Evolutionary conservation across 169 alveolate genomes (phyloP), one percentile per base, ranked within the genome.

Genomic region (Cryptosporidium parvum): DNA sequence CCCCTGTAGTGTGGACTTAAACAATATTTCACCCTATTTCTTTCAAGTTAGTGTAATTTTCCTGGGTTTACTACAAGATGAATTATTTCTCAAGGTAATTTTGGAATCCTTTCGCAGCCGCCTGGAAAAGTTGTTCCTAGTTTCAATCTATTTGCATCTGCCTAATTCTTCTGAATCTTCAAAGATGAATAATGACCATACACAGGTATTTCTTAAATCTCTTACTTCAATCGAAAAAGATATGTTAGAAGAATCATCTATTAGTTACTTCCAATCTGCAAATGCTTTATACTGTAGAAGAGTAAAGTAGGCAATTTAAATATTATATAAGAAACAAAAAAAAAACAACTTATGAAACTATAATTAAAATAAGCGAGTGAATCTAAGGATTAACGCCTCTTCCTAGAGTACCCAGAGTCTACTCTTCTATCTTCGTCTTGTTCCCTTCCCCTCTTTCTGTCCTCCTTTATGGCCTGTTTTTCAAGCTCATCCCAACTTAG

Each of bases 401-500:
- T 71, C 52, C 85, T 44, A 29, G 80, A 84, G 29, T 65, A 67
- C 16, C 48, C 58, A 33, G 69, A 23, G 35, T 53, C 53, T 52
- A 80, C 21, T 44, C 71, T 61, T 31, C 84, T 69, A 39, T 69
- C 69, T 21, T 91, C 45, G 48, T 80, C 71, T 26, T 86, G 58
- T 14, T 84, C 75, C 39, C 84, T 53, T 71, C 71, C 69, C 39
- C 86, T 71, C 26, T 92, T 70, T 23, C 92, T 84, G 14, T 92
- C 92, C 18, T 85, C 92, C 23, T 85, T 86, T 42, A 85, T 75
- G 4, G 85, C 91, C 16, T 91, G 91, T 52, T 93, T 95, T 75
- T 95, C 97, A 86, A 95, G 91, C 51, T 95, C 97, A 53, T 95
- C 97, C 97, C 97, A 95, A 18, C 96, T 93, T 18, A 95, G 92